Evolutionary conservation across 495 filamentous ascomycete species (phyloP).

Genomic region (Aspergillus homomorphus): DNA sequence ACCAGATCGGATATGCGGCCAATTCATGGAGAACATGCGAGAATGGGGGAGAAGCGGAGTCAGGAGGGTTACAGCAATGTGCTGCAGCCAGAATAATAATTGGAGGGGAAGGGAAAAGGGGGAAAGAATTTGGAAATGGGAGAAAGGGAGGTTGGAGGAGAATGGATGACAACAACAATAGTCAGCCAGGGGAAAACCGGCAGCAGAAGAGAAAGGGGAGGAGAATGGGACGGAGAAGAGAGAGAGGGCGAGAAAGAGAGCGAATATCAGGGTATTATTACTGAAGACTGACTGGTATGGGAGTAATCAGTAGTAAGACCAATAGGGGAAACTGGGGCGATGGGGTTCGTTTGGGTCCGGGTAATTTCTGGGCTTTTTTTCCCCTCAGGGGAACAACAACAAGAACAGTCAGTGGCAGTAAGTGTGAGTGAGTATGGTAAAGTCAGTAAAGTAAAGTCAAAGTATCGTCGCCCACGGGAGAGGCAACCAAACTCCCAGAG

Average conservation of each 20-base stretch:
- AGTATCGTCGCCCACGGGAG: background rate
- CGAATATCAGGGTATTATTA: conserved; percentile 1
- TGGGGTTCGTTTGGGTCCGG: background rate
- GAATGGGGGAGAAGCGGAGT: conserved; percentile 22
- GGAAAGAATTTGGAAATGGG: conserved; percentile 7
- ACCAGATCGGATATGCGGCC: conserved; percentile 3
- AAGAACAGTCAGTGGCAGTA: background rate
- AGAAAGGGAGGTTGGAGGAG: conserved; percentile 1
- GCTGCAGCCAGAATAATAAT: background rate
- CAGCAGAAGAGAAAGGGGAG: conserved; percentile 4
- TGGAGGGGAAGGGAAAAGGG: background rate
- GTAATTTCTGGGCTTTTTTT: too few relatives aligned
- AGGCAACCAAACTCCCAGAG: background rate
- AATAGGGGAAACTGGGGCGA: background rate
- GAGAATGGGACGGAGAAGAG: background rate
- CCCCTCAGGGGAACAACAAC: background rate
- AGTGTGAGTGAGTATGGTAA: background rate
- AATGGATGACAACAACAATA: conserved; percentile 4
- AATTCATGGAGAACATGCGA: conserved; percentile 8
- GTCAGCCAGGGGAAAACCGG: background rate
- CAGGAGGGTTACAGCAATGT: background rate
- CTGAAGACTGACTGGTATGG: background rate
- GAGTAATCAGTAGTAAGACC: background rate
- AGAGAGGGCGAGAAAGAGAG: background rate
- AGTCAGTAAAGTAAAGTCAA: background rate